Evolutionary conservation across 208 protist species (phyloP), one percentile per base, ranked within the genome.

Genomic region (Leishmania aethiopica): DNA sequence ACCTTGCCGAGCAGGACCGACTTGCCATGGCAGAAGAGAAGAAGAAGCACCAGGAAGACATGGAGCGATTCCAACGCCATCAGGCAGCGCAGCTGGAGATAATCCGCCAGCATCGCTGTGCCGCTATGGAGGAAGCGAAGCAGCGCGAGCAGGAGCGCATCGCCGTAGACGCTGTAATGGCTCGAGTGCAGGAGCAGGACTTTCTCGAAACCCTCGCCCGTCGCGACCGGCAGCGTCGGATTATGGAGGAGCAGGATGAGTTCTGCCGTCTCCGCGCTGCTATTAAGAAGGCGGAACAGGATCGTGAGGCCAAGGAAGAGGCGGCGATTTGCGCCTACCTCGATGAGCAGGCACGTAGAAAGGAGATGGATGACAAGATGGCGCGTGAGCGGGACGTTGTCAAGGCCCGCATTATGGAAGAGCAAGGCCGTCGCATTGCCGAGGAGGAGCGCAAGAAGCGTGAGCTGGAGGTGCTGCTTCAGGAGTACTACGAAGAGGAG

Each of bases 401-500:
- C 19, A 96, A 97, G 87, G 85, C 90, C 17, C 88, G 90, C 71
- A 91, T 97, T 51, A 83, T 97, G 55, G 93, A 97, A 75, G 90
- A 95, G 84, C 96, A 98, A 79, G 89, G 94, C 79, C 77, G 84
- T 35, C 90, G 90, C 60, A 98, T 98, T 59, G 88, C 88, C 11
- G 92, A 95, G 60, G 96, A 98, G 89, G 86, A 92, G 79, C 64
- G 77, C 66, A 96, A 95, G 84, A 95, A 96, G 83, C 79, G 92
- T 32, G 94, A 98, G 86, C 88, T 97, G 19, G 94, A 98, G 85
- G 85, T 60, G 78, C 88, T 98, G 37, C 80, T 98, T 57, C 89
- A 94, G 80, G 93, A 98, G 81, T 97, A 97, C 88, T 96, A 98
- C 84, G 88, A 95, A 75, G 96, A 97, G 84, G 91, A 97, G 85